Base-by-base conservation (phyloP, 495 filamentous ascomycete genomes). In the Penicillium subrubescens region DNA sequence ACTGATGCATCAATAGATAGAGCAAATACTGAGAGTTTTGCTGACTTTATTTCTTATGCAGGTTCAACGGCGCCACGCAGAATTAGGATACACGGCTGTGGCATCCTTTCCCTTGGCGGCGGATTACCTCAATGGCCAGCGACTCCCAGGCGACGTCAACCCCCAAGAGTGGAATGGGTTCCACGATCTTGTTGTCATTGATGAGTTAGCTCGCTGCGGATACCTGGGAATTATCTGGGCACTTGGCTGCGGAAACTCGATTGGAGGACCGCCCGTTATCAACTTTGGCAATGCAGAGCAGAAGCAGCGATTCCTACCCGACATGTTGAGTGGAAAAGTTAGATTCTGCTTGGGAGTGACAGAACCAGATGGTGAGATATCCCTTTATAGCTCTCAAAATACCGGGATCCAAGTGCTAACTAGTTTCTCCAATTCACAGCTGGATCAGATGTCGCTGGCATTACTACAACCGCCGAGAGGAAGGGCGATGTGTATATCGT, bases 321-420 rank as follows among this genome's bases (percentile, higher is more conserved):
- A 74, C 15, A 74, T 84, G 54, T 65, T 79, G 34, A 68, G 59
- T 6, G 77, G 80, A 33, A 71, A 74, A 1, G 75, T 76, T 3
- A 63, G 74, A 52, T 83, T 83, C 59, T 84, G 81, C 64, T 67
- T 84, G 23, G 80, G 82, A 10, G 80, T 82, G 41, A 84, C 82
- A 8, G 82, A 84, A 62, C 82, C 82, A 7, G 78, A 79, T 68
- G 73, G 73, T 73, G 33, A 59, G 70, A 25, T 0, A 58, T n/a
- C 21, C 48, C 3, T 23, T 2, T 6, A 12, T 57, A 21, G n/a
- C 5, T 8, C 15, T 7, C 12, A 5, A 37, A 43, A 7, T 1
- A 10, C n/a, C 39, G 34, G 7, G 14, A 17, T 15, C 3, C 12
- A 27, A 14, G 25, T 19, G 34, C 58, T 68, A 33, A 58, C 29